phyloP scores from a whole-genome alignment of 2,329 filamentous ascomycete species.

The Alternaria arborescens region DNA sequence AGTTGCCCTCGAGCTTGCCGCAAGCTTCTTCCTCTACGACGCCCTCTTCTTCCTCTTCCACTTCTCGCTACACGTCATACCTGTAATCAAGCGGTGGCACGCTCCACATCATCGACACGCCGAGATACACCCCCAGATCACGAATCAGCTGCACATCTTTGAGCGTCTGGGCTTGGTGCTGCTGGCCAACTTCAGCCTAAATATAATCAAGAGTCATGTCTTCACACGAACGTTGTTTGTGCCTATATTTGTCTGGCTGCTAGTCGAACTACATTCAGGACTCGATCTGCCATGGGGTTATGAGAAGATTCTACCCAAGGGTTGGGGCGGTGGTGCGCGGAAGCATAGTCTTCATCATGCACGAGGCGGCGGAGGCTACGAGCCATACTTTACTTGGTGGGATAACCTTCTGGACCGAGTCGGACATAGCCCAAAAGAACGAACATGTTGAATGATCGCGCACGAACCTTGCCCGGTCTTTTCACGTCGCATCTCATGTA shows the following conservation, averaged over 20 bases:
- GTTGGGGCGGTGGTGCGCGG: neutral
- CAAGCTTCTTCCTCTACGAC: neutral
- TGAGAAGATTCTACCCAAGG: neutral
- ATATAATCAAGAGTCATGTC: conserved; percentile 1
- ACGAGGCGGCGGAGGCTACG: conserved; percentile 2
- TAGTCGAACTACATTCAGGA: conserved; percentile 3
- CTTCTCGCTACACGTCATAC: neutral
- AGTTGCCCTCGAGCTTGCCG: neutral
- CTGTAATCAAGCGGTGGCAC: neutral
- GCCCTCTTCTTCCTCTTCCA: conserved; percentile 1
- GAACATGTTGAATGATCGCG: neutral
- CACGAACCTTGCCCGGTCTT: neutral
- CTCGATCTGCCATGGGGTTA: conserved; percentile 3
- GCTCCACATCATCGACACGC: conserved; percentile 5
- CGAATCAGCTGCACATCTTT: conserved; percentile 1
- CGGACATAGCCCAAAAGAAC: neutral
- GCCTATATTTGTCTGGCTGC: conserved; percentile 2
- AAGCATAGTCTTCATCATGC: conserved; percentile 2
- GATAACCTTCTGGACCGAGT: neutral
- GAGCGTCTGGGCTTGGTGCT: neutral
- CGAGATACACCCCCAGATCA: conserved; percentile 3
- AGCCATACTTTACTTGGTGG: conserved; percentile 1
- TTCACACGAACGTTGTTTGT: neutral
- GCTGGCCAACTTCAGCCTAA: conserved; percentile 2
- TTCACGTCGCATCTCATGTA: neutral